A percentile compares a stretch with the other conserved stretches of the same genome.
Conservation (phyloP, 345 rosid genomes). For the Salix caprea region DNA sequence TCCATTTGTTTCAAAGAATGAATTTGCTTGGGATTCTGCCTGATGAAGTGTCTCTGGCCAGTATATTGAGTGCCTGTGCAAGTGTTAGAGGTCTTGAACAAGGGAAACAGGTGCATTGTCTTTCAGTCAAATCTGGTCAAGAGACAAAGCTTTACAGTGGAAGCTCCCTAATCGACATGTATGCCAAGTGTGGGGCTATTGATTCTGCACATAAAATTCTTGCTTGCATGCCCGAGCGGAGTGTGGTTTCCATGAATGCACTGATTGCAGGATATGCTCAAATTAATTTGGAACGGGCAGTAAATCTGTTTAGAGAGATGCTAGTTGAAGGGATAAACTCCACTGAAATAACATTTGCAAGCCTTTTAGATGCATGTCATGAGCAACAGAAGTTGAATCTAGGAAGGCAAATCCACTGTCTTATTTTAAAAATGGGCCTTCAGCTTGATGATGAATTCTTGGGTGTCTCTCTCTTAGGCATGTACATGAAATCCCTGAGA, state of each 20-base stretch:
- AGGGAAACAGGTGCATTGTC: constrained; percentile 68
- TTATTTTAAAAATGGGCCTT: constrained; percentile 52
- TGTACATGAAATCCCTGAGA: constrained; percentile 64
- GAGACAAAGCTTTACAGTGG: constrained; percentile 75
- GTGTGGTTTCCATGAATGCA: constrained; percentile 80
- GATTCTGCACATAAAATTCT: constrained; percentile 45
- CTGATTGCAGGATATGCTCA: constrained; percentile 72
- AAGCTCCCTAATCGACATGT: constrained; percentile 89
- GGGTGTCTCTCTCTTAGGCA: constrained; percentile 64
- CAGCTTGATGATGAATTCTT: constrained; percentile 57
- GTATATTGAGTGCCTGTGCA: constrained; percentile 79
- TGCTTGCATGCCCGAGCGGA: constrained; percentile 50
- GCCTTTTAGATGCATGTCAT: constrained; percentile 77
- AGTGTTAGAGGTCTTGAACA: constrained; percentile 48
- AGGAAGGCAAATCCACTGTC: constrained; percentile 71
- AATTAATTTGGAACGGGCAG: constrained; percentile 47
- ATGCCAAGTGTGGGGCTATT: constrained; percentile 59
- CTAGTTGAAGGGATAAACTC: constrained; percentile 51
- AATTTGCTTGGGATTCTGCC: constrained; percentile 44
- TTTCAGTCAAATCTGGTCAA: constrained; percentile 59
- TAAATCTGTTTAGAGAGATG: constrained; percentile 56
- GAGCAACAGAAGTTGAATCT: constrained; percentile 45
- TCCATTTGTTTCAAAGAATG: constrained; percentile 63
- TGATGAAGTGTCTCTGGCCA: constrained; percentile 76
- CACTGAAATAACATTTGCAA: constrained; percentile 67